Conservation (phyloP, 1,284 basidiomycete genomes). For the Apiotrichum gamsii region DNA sequence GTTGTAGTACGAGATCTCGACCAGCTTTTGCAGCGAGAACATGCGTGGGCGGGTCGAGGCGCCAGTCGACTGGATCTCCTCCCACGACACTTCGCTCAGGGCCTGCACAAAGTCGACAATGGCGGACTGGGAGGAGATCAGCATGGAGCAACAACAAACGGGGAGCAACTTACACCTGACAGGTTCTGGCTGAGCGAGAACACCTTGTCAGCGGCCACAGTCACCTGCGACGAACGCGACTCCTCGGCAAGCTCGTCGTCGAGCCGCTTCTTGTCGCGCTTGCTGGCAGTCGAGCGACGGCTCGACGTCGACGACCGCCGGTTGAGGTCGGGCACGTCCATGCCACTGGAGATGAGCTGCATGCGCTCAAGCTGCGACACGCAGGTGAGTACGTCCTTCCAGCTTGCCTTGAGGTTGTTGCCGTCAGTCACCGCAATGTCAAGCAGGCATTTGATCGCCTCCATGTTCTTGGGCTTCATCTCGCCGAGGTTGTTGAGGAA, state of each 20-base stretch:
- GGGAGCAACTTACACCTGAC: slow-evolving; percentile 64
- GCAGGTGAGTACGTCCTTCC: slow-evolving; percentile 90
- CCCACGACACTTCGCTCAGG: slow-evolving; percentile 96
- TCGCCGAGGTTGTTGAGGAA: slow-evolving; percentile 93
- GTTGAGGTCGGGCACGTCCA: slow-evolving; percentile 72
- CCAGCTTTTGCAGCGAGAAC: slow-evolving; percentile 96
- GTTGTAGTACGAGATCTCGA: slow-evolving; percentile 99
- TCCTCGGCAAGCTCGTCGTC: slow-evolving; percentile 95
- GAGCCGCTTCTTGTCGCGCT: slow-evolving; percentile 14
- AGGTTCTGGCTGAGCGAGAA: slow-evolving; percentile 93
- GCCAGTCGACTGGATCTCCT: slow-evolving; percentile 97
- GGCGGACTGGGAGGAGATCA: slow-evolving; percentile 59
- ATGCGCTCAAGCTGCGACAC: slow-evolving; percentile 96
- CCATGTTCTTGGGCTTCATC: slow-evolving; percentile 98
- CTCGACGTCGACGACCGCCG: slow-evolving; percentile 11
- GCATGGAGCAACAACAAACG: slow-evolving; percentile 11
- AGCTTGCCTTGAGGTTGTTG: slow-evolving; percentile 87
- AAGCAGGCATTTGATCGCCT: slow-evolving; percentile 87
- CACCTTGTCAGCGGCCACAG: slow-evolving; percentile 97
- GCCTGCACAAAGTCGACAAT: slow-evolving; percentile 98
- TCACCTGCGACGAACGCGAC: slow-evolving; percentile 94
- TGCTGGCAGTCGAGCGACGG: slow-evolving; percentile 6
- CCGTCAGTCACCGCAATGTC: slow-evolving; percentile 91
- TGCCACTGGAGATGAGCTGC: slow-evolving; percentile 85
- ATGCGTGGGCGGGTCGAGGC: slow-evolving; percentile 86